These are phyloP conservation scores for Gelatoporia subvermispora DNA, from an alignment of 768 basidiomycete genomes.

Conservation along the genomic window DNA sequence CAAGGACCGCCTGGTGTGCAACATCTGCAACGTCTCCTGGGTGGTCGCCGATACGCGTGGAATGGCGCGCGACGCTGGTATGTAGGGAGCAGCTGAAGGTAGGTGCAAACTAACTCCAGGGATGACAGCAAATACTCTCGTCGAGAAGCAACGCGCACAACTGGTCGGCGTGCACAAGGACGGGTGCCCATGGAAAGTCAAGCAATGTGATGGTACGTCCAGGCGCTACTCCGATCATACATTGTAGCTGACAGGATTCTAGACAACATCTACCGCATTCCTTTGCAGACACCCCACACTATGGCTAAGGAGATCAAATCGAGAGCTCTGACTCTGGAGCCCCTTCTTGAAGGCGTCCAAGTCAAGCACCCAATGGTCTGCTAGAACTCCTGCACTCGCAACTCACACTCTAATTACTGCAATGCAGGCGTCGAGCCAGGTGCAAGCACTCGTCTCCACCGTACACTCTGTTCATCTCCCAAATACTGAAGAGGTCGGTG, in stretches of 20 bases:
- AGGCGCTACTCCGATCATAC: not conserved
- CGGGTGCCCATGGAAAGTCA: conserved; percentile 79
- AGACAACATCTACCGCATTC: conserved; percentile 73
- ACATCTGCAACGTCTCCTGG: conserved; percentile 70
- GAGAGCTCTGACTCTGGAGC: conserved; percentile 49
- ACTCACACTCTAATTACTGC: not conserved
- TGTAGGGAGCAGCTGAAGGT: conserved; percentile 30
- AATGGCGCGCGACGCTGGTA: conserved; percentile 75
- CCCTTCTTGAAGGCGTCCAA: conserved; percentile 46
- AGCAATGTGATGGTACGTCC: conserved; percentile 72
- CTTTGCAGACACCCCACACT: conserved; percentile 58
- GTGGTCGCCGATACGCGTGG: conserved; percentile 64
- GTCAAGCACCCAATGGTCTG: conserved; percentile 74
- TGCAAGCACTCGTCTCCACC: conserved; percentile 46
- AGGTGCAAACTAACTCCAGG: conserved; percentile 21
- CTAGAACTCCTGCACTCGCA: not conserved
- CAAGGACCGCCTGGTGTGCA: conserved; percentile 73
- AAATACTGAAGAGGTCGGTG: not conserved
- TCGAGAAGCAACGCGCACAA: conserved; percentile 67
- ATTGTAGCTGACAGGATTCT: conserved; percentile 13
- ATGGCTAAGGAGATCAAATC: conserved; percentile 59
- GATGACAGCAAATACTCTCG: conserved; percentile 53
- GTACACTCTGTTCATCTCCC: conserved; percentile 27
- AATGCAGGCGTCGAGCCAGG: conserved; percentile 51
- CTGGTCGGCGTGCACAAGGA: conserved; percentile 72